Evolutionary conservation across 2,329 filamentous ascomycete species (phyloP).

Genomic region (Stachybotrys chartarum): DNA sequence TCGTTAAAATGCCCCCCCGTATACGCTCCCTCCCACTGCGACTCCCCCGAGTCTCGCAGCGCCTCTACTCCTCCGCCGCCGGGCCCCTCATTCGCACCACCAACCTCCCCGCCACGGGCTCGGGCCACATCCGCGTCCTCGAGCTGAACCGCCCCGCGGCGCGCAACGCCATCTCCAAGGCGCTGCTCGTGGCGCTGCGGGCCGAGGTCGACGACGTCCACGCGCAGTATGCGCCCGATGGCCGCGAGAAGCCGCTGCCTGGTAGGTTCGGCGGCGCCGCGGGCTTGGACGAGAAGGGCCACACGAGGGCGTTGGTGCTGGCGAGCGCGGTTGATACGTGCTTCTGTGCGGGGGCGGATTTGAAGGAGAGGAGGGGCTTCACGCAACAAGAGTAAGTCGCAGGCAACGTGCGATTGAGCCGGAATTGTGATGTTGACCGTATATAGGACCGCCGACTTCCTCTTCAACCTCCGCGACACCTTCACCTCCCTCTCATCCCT

Average conservation of each 20-base stretch:
- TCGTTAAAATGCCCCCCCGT: conserved; percentile 23
- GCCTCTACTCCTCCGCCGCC: conserved; percentile 35
- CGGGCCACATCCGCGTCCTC: conserved; percentile 80
- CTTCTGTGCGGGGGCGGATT: conserved; percentile 91
- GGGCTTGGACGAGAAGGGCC: conserved; percentile 37
- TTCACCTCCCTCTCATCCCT: conserved; percentile 67
- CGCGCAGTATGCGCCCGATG: conserved; percentile 53
- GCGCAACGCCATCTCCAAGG: conserved; percentile 83
- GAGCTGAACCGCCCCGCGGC: conserved; percentile 78
- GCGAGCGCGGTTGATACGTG: conserved; percentile 78
- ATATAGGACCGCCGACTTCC: conserved; percentile 68
- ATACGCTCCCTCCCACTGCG: conserved; percentile 11
- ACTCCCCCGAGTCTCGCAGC: conserved; percentile 11
- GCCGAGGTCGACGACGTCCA: conserved; percentile 68
- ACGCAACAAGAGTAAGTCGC: conserved; percentile 64
- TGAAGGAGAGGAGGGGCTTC: conserved; percentile 81
- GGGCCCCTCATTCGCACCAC: conserved; percentile 60
- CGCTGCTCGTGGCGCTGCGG: conserved; percentile 65
- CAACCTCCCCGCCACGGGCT: conserved; percentile 68
- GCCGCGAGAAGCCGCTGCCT: conserved; percentile 39
- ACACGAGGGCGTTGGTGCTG: conserved; percentile 74
- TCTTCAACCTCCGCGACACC: conserved; percentile 67
- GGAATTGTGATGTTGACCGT: neutral
- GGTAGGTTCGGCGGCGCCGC: conserved; percentile 37
- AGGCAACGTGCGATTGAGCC: neutral